These are phyloP conservation scores for Crithidia fasciculata DNA, from an alignment of 208 protist species.

Conservation along the genomic window DNA sequence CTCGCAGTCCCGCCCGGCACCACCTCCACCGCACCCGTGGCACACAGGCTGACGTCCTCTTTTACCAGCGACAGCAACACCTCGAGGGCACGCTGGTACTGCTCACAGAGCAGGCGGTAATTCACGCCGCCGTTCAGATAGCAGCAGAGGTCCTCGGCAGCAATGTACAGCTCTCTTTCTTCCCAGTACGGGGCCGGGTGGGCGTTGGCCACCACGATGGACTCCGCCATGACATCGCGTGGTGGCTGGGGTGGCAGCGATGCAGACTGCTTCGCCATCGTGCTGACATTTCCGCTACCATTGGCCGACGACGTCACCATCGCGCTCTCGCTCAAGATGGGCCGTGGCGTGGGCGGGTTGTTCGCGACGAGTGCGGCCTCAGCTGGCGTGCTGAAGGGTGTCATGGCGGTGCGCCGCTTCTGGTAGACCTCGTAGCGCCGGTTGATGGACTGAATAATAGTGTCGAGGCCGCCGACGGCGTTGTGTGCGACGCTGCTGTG, in stretches of 20 bases:
- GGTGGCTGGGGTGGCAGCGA: constrained; percentile 1
- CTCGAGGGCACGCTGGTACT: constrained; percentile 57
- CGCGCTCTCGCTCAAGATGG: constrained; percentile 33
- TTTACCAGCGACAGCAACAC: constrained; percentile 52
- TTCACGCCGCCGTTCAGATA: constrained; percentile 84
- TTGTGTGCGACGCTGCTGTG: constrained; percentile 21
- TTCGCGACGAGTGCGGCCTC: constrained; percentile 4
- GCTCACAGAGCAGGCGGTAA: constrained; percentile 70
- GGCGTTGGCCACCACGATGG: constrained; percentile 10
- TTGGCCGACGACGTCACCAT: not conserved
- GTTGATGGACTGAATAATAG: constrained; percentile 39
- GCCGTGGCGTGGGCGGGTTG: constrained; percentile 12
- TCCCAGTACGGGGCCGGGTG: constrained; percentile 47
- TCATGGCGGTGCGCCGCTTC: constrained; percentile 25
- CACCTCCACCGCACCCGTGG: constrained; percentile 34
- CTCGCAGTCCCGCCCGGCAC: constrained; percentile 19
- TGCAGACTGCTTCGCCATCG: not conserved
- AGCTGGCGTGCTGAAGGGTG: constrained; percentile 23
- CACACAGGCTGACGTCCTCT: constrained; percentile 52
- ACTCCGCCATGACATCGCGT: not conserved
- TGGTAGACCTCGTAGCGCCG: constrained; percentile 37
- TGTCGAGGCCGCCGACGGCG: constrained; percentile 16
- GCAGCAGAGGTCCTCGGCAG: constrained; percentile 67
- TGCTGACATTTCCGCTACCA: not conserved
- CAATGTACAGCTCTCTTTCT: constrained; percentile 73